Conservation (phyloP, 2,329 filamentous ascomycete species). For the Monilinia fructicola region DNA sequence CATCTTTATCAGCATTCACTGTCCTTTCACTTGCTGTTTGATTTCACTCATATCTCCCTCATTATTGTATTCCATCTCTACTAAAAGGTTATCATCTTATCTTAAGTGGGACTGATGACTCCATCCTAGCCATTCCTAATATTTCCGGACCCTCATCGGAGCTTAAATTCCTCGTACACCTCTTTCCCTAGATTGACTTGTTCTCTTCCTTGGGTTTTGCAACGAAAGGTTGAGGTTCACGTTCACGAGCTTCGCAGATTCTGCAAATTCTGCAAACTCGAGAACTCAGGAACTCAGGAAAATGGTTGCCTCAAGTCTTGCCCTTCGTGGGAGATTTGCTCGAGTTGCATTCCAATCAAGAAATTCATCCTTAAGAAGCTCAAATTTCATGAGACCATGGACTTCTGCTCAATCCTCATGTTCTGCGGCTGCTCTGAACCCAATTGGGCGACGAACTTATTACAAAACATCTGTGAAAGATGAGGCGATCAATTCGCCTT, state of each 20-base stretch:
- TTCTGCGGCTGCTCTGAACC: constrained; percentile 21
- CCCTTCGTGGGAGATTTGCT: constrained; percentile 33
- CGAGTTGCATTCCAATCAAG: constrained; percentile 29
- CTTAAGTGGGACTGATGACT: constrained; percentile 10
- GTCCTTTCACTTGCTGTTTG: constrained; percentile 4
- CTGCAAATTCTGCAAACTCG: not conserved
- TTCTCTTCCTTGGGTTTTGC: not conserved
- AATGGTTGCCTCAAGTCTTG: constrained; percentile 36
- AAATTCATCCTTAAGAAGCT: constrained; percentile 24
- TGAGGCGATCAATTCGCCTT: constrained; percentile 31
- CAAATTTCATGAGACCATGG: constrained; percentile 32
- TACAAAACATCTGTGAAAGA: constrained; percentile 40
- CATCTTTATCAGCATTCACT: not conserved
- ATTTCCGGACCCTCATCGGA: constrained; percentile 31
- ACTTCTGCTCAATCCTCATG: constrained; percentile 30
- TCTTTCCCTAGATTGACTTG: not conserved
- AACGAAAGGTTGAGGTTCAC: constrained; percentile 4
- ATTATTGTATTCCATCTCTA: not conserved
- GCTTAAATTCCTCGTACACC: constrained; percentile 10
- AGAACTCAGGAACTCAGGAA: constrained; percentile 1
- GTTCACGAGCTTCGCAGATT: constrained; percentile 13
- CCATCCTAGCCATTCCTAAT: constrained; percentile 26
- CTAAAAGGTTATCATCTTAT: constrained; percentile 1
- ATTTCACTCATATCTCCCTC: not conserved
- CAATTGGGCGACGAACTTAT: constrained; percentile 37